phyloP scores from a whole-genome alignment of 1,284 basidiomycete species.

The Ganoderma sinense region DNA sequence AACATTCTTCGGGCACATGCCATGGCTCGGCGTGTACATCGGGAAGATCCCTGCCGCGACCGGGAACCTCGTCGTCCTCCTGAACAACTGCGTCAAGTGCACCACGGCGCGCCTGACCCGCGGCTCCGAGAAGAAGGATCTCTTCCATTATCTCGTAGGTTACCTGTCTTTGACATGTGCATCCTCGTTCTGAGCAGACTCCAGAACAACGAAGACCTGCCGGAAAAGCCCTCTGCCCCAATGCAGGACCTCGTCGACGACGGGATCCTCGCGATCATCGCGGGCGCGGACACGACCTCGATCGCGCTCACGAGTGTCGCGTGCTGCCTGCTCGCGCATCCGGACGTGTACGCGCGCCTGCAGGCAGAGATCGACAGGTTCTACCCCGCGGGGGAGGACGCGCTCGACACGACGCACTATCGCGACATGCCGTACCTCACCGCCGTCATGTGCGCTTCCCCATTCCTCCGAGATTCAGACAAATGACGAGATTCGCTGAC shows the following conservation, averaged over 20 bases:
- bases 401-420: slow-evolving; percentile 31
- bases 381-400: slow-evolving; percentile 36
- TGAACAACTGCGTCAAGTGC: slow-evolving; percentile 12
- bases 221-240: slow-evolving; percentile 16
- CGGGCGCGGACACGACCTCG: slow-evolving; percentile 43
- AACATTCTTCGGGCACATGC: slow-evolving; percentile 1
- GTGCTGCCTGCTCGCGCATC: slow-evolving; percentile 32
- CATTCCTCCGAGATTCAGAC: too few relatives aligned
- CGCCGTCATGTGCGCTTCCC: slow-evolving; percentile 20
- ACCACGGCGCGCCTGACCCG: slow-evolving; percentile 17
- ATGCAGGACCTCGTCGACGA: slow-evolving; percentile 26
- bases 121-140: slow-evolving; percentile 24
- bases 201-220: slow-evolving; percentile 34
- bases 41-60: slow-evolving; percentile 12
- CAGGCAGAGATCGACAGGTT: slow-evolving; percentile 40
- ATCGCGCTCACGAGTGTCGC: slow-evolving; percentile 32
- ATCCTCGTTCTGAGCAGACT: too few relatives aligned
- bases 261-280: slow-evolving; percentile 30
- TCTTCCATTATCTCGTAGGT: slow-evolving; percentile 33
- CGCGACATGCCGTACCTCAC: slow-evolving; percentile 40
- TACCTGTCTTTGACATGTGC: too few relatives aligned
- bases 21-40: slow-evolving; percentile 1
- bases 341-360: slow-evolving; percentile 29
- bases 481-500: too few relatives aligned
- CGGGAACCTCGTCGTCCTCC: slow-evolving; percentile 12